phyloP scores from a whole-genome alignment of 805 yeast species.

The Candida easanensis region DNA sequence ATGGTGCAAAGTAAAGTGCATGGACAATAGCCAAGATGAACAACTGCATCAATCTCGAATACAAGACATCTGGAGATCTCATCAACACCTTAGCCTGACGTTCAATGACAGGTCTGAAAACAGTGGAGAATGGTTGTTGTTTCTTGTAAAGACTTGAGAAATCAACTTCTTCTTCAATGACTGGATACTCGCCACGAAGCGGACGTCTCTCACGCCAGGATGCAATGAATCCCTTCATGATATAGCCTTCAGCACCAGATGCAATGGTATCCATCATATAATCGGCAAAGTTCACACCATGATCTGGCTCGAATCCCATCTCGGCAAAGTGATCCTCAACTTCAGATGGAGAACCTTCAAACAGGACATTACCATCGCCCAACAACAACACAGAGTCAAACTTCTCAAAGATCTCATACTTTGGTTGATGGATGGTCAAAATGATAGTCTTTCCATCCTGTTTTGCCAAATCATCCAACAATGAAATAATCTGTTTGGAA shows the following conservation, averaged over 20 bases:
- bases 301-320: slow-evolving; percentile 36
- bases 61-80: slow-evolving; percentile 54
- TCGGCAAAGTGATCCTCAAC: slow-evolving; percentile 45
- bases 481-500: slow-evolving; percentile 61
- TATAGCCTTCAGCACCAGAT: slow-evolving; percentile 32
- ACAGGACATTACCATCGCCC: slow-evolving; percentile 38
- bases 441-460: slow-evolving; percentile 64
- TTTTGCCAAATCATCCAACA: slow-evolving; percentile 53
- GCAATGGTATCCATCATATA: slow-evolving; percentile 64
- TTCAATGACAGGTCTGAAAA: slow-evolving; percentile 32
- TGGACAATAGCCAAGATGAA: slow-evolving; percentile 61
- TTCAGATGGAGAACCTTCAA: slow-evolving; percentile 51
- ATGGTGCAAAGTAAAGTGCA: slow-evolving; percentile 65
- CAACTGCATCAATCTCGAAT: slow-evolving; percentile 65
- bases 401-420: slow-evolving; percentile 55
- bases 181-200: too few relatives aligned
- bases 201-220: slow-evolving; percentile 4
- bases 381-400: slow-evolving; percentile 74
- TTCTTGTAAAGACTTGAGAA: slow-evolving; percentile 8
- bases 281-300: slow-evolving; percentile 69
- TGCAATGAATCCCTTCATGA: slow-evolving; percentile 13
- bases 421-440: slow-evolving; percentile 82
- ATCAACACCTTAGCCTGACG: slow-evolving; percentile 37
- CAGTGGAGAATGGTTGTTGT: slow-evolving; percentile 21
- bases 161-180: neutral